phyloP scores from a whole-genome alignment of 2,329 filamentous ascomycete genomes.

The Ophiostoma angusticollis region DNA sequence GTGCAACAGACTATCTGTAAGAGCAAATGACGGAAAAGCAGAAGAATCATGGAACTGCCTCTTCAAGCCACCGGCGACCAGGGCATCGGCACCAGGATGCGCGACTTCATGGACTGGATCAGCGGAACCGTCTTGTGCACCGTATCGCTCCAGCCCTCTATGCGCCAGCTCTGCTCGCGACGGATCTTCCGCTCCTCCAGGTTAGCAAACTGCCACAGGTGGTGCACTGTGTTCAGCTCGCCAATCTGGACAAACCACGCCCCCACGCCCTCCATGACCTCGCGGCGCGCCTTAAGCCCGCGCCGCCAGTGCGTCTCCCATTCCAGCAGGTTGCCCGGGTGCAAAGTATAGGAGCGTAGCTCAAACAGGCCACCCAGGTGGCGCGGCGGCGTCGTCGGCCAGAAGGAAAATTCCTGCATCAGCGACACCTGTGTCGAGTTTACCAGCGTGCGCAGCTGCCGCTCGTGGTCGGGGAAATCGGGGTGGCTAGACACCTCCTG shows the following conservation, averaged over 20 bases:
- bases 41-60: not conserved
- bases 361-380: conserved; percentile 88
- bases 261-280: conserved; percentile 97
- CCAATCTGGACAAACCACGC: conserved; percentile 99
- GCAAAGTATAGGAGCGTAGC: conserved; percentile 88
- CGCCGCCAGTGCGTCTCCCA: conserved; percentile 98
- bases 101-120: conserved; percentile 92
- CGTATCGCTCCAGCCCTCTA: conserved; percentile 92
- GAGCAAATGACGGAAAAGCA: not conserved
- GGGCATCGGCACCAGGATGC: conserved; percentile 84
- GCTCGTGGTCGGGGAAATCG: conserved; percentile 72
- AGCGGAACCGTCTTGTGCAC: conserved; percentile 97
- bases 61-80: conserved; percentile 81
- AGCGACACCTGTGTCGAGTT: conserved; percentile 74
- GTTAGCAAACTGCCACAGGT: conserved; percentile 97
- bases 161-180: conserved; percentile 87
- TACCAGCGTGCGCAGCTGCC: conserved; percentile 75
- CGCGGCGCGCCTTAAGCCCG: conserved; percentile 75
- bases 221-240: conserved; percentile 93
- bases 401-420: conserved; percentile 99
- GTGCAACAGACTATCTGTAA: not conserved
- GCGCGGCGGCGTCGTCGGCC: conserved; percentile 87
- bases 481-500: conserved; percentile 73
- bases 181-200: conserved; percentile 83
- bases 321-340: conserved; percentile 89